Base-by-base conservation (phyloP, 1,284 basidiomycete species). In the Rhodotorula sp. region DNA sequence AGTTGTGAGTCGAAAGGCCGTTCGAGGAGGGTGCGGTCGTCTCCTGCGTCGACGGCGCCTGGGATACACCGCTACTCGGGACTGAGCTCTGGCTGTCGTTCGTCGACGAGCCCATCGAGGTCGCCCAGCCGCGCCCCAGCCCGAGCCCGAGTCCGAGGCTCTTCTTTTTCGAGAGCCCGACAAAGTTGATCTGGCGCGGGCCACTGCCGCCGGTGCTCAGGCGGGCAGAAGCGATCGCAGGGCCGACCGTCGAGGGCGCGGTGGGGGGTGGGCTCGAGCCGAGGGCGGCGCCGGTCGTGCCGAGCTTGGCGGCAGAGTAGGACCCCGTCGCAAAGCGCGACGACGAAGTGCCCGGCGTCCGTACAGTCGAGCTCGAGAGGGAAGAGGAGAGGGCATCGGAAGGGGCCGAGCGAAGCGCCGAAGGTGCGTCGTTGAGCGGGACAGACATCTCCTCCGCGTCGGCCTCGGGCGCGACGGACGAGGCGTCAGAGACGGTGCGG, bases 111-210 rank as follows among this genome's bases (percentile, higher is more conserved):
- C 45, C n/a, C 34, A 27, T 49, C 59, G 59, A 19, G 23, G 50
- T 27, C 44, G 21, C 16, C 71, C 73, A 72, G 45, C 42, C 64
- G 45, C 67, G 54, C 0, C 71, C 75, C 44, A 77, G 66, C 1
- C 68, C 77, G 44, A 76, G 67, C 0, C 74, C 71, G 4, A 75
- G 67, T 0, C 76, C 76, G n/a, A 78, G 59, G 34, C 74, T 76
- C 69, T 78, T 78, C 69, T 78, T 78, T 66, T 77, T 77, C 34
- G 76, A 73, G 4, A 74, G 56, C 21, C 72, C 72, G 50, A 76
- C 74, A 57, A 76, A 76, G 61, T 76, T 76, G 60, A 76, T 64
- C 45, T 63, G 62, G 34, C 64, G 68, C 10, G 61, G 59, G 42
- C 66, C 64, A 12, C 58, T 62, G 19, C 73, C 70, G 45, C 67